phyloP scores from a whole-genome alignment of 768 basidiomycete species.

The Auricularia sp. region DNA sequence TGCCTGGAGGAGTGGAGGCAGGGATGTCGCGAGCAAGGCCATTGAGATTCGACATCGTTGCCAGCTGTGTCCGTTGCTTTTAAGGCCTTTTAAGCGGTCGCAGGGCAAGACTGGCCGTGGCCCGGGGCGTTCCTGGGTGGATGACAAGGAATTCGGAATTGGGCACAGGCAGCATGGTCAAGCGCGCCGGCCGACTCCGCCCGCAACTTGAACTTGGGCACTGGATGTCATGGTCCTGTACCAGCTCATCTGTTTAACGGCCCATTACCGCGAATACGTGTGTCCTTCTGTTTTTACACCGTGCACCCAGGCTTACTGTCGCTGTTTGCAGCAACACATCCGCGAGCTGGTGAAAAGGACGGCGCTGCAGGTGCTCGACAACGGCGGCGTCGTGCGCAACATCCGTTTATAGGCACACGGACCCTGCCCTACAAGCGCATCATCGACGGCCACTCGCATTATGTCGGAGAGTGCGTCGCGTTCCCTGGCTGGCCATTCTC shows the following conservation, averaged over 20 bases:
- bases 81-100: background rate
- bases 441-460: conserved; percentile 45
- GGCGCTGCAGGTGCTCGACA: conserved; percentile 59
- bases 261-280: conserved; percentile 68
- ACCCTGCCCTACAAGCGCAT: conserved; percentile 69
- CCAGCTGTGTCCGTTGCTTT: too few species aligned
- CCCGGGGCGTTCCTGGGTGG: background rate
- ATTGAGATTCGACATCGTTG: too few species aligned
- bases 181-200: too few species aligned
- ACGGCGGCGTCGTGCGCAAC: conserved; percentile 74
- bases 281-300: too few species aligned
- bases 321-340: conserved; percentile 48
- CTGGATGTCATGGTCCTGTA: conserved; percentile 66
- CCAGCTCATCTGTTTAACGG: conserved; percentile 75
- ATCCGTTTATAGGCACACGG: conserved; percentile 62
- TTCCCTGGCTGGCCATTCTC: background rate
- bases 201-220: too few species aligned
- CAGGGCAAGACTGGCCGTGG: background rate
- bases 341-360: conserved; percentile 64
- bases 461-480: conserved; percentile 63
- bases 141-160: background rate
- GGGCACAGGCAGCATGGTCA: background rate
- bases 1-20: background rate
- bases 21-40: too few species aligned
- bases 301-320: background rate